Conservation (phyloP, 495 filamentous ascomycete species). For the Penicillium taxi region DNA sequence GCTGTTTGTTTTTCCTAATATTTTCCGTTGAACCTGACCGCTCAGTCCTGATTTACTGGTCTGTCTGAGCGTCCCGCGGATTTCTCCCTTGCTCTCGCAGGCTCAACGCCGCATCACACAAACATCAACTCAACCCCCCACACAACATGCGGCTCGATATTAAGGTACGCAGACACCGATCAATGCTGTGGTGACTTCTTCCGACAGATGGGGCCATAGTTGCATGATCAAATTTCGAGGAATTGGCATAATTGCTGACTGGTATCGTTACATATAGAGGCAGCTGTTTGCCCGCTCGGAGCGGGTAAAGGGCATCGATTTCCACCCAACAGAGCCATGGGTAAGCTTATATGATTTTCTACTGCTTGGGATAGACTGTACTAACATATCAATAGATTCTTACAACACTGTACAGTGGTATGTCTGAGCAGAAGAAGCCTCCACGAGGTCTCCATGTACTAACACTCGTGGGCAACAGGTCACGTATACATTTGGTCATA, state of each 20-base stretch:
- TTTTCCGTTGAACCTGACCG: conserved; percentile 11
- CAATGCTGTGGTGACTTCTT: conserved; percentile 6
- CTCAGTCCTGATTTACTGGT: conserved; percentile 16
- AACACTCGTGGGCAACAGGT: conserved; percentile 39
- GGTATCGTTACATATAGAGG: conserved; percentile 43
- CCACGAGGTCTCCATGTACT: conserved; percentile 14
- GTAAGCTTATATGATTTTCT: conserved; percentile 29
- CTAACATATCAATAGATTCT: conserved; percentile 57
- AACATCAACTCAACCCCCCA: conserved; percentile 27
- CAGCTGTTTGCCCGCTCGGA: conserved; percentile 78
- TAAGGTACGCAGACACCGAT: conserved; percentile 57
- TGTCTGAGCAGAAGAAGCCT: conserved; percentile 15
- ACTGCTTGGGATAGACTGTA: neutral
- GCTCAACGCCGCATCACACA: conserved; percentile 36
- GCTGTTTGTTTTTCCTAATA: conserved; percentile 11
- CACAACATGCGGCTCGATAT: conserved; percentile 82
- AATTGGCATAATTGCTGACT: conserved; percentile 14
- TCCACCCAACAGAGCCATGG: conserved; percentile 95
- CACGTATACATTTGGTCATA: conserved; percentile 99
- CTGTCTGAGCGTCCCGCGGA: conserved; percentile 37
- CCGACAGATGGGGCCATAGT: conserved; percentile 11
- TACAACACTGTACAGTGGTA: conserved; percentile 92
- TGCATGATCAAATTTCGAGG: conserved; percentile 10
- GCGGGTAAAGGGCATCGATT: conserved; percentile 96
- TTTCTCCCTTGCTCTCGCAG: conserved; percentile 25